phyloP scores from a whole-genome alignment of 1,284 basidiomycete species.

The Pyrrhoderma lamaoense region DNA sequence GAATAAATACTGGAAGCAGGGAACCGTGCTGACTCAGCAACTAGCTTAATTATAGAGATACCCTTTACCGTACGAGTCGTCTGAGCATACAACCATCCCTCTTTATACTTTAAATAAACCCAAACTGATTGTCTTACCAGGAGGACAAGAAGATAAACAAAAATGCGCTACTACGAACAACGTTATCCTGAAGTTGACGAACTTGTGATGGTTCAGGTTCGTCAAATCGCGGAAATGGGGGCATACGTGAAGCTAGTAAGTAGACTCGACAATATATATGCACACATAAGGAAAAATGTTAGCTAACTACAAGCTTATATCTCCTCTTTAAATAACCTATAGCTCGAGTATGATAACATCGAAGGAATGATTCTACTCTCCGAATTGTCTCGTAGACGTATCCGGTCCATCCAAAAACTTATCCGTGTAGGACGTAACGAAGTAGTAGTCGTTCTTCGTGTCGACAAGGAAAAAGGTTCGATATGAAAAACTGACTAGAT shows the following conservation, averaged over 20 bases:
- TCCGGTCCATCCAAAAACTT: conserved; percentile 96
- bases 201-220: conserved; percentile 98
- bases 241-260: conserved; percentile 96
- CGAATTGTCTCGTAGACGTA: conserved; percentile 93
- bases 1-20: no score
- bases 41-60: no score
- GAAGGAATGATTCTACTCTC: conserved; percentile 99
- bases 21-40: no score
- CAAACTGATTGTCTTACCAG: no score
- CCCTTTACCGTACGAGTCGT: no score
- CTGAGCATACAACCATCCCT: no score
- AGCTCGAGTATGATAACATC: conserved; percentile 98
- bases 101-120: no score
- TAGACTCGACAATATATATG: not conserved
- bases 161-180: conserved; percentile 77
- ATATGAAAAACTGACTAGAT: no score
- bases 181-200: conserved; percentile 89
- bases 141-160: no score
- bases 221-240: conserved; percentile 99
- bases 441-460: conserved; percentile 95
- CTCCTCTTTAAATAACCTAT: conserved; percentile 10
- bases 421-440: conserved; percentile 98
- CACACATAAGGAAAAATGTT: no score
- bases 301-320: no score
- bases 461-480: conserved; percentile 99